Evolutionary conservation across 225 moss, liverwort and hornwort species (phyloP).

Genomic region (Lunularia cruciata): DNA sequence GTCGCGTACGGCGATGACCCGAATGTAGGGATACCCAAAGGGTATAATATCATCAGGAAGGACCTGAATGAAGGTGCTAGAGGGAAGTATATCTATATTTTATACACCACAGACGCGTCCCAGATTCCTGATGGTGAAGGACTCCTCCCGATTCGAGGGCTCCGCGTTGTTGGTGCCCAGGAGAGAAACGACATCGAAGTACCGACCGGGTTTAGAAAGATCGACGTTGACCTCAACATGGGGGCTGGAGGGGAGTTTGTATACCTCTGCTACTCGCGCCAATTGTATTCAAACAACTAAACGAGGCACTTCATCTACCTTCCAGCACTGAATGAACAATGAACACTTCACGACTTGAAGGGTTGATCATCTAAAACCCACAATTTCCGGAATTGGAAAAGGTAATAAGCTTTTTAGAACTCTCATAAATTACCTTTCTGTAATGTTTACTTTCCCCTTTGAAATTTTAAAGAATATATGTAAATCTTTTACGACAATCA

Average conservation of each 20-base stretch:
- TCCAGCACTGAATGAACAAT: too few species aligned
- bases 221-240: slow-evolving; percentile 14
- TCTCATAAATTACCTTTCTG: too few species aligned
- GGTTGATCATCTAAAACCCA: too few species aligned
- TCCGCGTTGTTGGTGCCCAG: not conserved
- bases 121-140: not conserved
- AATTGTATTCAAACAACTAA: too few species aligned
- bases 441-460: too few species aligned
- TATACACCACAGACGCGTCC: not conserved
- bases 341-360: too few species aligned
- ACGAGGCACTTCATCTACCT: too few species aligned
- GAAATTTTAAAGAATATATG: too few species aligned
- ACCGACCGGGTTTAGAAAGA: slow-evolving; percentile 5
- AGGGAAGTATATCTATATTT: slow-evolving; percentile 4
- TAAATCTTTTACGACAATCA: too few species aligned
- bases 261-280: slow-evolving; percentile 11
- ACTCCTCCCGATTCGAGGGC: not conserved
- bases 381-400: too few species aligned
- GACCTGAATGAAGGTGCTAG: slow-evolving; percentile 9
- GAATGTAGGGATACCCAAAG: not conserved
- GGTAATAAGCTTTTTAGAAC: too few species aligned
- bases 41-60: slow-evolving; percentile 1
- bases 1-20: not conserved
- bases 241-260: not conserved
- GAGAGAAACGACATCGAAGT: not conserved